Evolutionary conservation across 73 alveolate species (phyloP), one percentile per base, ranked within the genome.

Genomic region (Symbiodinium natans): DNA sequence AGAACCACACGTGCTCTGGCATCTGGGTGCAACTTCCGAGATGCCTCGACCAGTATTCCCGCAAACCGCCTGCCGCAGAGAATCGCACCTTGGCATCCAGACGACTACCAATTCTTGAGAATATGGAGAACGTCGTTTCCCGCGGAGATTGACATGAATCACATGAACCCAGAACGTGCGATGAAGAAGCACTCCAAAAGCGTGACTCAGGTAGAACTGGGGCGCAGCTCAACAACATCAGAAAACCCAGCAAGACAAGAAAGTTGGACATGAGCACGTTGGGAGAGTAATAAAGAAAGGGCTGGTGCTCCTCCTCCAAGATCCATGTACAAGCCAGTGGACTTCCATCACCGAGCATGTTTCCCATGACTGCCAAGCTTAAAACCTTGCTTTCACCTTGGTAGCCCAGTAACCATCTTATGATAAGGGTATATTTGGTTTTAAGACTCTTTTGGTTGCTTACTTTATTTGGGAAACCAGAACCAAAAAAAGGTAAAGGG

Each of bases 221-320:
- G n/a, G n/a, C 87, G 27, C 10, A 77, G 36, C 34, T 36, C 31
- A 86, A 52, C 95, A 88, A 36, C 2, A 42, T 17, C 41, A 46
- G 36, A 27, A 88, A 17, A 40, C 85, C 43, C 34, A 54, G 33
- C 43, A 88, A 74, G 74, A 88, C 42, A 5, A 27, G 36, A 15
- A 88, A 19, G 86, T 63, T 88, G 95, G 95, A 75, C 41, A 39
- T 63, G 42, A 39, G 34, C 3, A 88, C 75, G 41, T 63, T 63
- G 59, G 85, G 86, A 0, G 95, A 59, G 31, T 88, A 88, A 86
- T 88, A 88, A 27, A 88, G 95, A 33, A 88, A 88, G 8, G 86
- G 23, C n/a, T 25, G 75, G 9, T 39, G 40, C 86, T 88, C 95
- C 5, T 63, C 95, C 4, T 36, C 68, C 2, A 73, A 63, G 48